phyloP scores from a whole-genome alignment of 1,139 yeast genomes.

The Debaryomyces psychrophilus region DNA sequence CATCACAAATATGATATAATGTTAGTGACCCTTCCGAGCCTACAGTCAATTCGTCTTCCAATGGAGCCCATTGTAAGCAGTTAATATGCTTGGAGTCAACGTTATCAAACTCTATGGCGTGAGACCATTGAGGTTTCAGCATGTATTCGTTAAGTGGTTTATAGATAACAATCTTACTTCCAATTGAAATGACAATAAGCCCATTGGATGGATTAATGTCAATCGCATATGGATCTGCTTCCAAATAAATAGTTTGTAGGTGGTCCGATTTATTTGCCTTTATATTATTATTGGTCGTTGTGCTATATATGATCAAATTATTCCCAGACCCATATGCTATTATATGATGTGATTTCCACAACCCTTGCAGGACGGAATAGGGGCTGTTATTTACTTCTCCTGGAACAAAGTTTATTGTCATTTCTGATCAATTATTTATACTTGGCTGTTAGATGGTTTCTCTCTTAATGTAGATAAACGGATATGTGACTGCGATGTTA shows the following conservation, averaged over 20 bases:
- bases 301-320: constrained; percentile 62
- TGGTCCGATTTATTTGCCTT: constrained; percentile 30
- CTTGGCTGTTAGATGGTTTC: background rate
- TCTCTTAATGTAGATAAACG: background rate
- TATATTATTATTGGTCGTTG: constrained; percentile 15
- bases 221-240: constrained; percentile 66
- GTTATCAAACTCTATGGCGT: constrained; percentile 23
- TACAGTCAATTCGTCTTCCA: constrained; percentile 58
- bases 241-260: constrained; percentile 77
- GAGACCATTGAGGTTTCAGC: constrained; percentile 55
- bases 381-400: constrained; percentile 74
- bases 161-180: constrained; percentile 35
- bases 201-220: constrained; percentile 65
- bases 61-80: constrained; percentile 68
- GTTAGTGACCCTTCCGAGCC: constrained; percentile 58
- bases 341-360: constrained; percentile 70
- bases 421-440: constrained; percentile 19
- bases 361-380: constrained; percentile 60
- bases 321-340: constrained; percentile 87
- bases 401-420: constrained; percentile 75
- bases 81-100: constrained; percentile 43
- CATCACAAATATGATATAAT: constrained; percentile 55
- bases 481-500: background rate
- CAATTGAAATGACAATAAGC: constrained; percentile 51
- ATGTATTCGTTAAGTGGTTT: constrained; percentile 50